Evolutionary conservation across 768 basidiomycete genomes (phyloP).

Genomic region (Boletus insuetus): DNA sequence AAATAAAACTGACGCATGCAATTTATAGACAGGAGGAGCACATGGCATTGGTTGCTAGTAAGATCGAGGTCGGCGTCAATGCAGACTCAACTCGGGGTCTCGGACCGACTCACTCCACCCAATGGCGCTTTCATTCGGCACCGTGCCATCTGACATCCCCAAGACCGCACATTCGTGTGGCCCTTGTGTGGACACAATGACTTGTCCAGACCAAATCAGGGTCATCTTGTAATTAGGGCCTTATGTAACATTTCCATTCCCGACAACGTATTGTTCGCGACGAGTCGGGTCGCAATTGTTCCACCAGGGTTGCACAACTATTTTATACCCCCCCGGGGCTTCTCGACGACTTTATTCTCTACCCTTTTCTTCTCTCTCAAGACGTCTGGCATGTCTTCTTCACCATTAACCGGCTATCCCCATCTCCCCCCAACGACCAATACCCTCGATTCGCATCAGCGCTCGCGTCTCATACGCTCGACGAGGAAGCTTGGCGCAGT

Average conservation of each 20-base stretch:
- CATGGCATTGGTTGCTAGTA: too few species aligned
- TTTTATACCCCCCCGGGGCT: not conserved
- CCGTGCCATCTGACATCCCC: too few species aligned
- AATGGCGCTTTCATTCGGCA: too few species aligned
- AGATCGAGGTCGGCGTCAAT: too few species aligned
- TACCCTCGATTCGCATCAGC: conserved; percentile 29
- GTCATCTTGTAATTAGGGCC: too few species aligned
- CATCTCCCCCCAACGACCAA: conserved; percentile 37
- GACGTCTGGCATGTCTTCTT: conserved; percentile 23
- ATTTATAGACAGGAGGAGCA: too few species aligned
- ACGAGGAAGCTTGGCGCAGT: conserved; percentile 36
- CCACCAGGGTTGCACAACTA: not conserved
- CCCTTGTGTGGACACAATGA: too few species aligned
- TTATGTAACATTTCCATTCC: conserved; percentile 14
- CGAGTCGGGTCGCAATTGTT: conserved; percentile 6
- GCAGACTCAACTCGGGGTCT: too few species aligned
- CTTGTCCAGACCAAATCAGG: too few species aligned
- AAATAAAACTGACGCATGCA: too few species aligned
- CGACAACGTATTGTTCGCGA: conserved; percentile 4
- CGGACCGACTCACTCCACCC: too few species aligned
- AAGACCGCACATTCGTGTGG: too few species aligned
- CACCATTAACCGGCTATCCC: conserved; percentile 14
- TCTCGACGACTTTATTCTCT: not conserved
- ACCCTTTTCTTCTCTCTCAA: not conserved
- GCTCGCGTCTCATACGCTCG: conserved; percentile 36